Conservation (phyloP, 768 basidiomycete genomes). For the Austroboletus festivus region DNA sequence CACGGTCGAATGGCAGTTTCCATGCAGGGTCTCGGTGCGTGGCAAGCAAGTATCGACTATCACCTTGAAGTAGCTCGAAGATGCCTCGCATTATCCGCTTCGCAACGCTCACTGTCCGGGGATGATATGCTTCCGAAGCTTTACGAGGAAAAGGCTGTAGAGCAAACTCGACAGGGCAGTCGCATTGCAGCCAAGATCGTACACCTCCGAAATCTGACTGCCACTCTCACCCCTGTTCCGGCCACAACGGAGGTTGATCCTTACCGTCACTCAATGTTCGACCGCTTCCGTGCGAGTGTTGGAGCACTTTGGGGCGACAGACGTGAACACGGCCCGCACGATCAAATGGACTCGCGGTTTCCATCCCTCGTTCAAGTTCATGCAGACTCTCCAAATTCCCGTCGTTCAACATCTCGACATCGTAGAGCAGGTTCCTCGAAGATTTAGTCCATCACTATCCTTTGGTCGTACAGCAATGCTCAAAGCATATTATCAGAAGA, state of each 20-base stretch:
- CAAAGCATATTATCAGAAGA: slow-evolving; percentile 16
- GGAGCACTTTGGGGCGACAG: slow-evolving; percentile 20
- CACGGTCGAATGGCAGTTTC: no score
- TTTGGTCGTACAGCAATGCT: slow-evolving; percentile 18
- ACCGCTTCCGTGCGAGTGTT: slow-evolving; percentile 20
- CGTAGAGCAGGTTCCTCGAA: slow-evolving; percentile 10
- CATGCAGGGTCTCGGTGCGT: slow-evolving; percentile 12
- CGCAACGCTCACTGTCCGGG: not conserved
- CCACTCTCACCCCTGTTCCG: slow-evolving; percentile 21
- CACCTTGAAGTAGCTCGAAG: slow-evolving; percentile 17
- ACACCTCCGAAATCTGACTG: slow-evolving; percentile 19
- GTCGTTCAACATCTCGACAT: not conserved
- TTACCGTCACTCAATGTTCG: slow-evolving; percentile 12
- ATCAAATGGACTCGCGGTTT: slow-evolving; percentile 2
- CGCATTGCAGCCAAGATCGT: slow-evolving; percentile 21
- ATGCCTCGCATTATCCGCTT: slow-evolving; percentile 13
- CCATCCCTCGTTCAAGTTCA: slow-evolving; percentile 1
- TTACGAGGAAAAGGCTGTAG: not conserved
- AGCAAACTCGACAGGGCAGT: slow-evolving; percentile 9
- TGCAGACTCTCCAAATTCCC: slow-evolving; percentile 1
- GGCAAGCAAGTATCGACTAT: slow-evolving; percentile 17
- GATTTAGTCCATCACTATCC: slow-evolving; percentile 2
- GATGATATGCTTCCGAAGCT: not conserved
- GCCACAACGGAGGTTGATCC: slow-evolving; percentile 20
- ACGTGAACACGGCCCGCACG: slow-evolving; percentile 1